These are phyloP conservation scores for Moesziomyces sp. DNA, from an alignment of 1,284 basidiomycete species.

Conservation along the genomic window DNA sequence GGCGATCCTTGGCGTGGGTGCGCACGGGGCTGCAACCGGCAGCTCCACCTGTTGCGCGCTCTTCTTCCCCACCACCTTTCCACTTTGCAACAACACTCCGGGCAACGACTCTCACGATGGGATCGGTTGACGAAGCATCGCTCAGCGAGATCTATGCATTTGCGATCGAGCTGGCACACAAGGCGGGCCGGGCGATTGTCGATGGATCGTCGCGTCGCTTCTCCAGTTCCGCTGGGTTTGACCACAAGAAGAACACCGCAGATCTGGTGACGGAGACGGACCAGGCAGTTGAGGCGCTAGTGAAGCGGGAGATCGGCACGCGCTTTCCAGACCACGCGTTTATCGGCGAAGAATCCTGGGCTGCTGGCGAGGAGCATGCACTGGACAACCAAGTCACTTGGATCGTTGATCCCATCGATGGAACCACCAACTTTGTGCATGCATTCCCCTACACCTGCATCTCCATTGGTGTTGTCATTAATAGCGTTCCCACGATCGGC, in stretches of 20 bases:
- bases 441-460: conserved; percentile 81
- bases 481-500: conserved; percentile 80
- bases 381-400: conserved; percentile 89
- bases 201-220: conserved; percentile 69
- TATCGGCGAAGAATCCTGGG: conserved; percentile 89
- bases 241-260: conserved; percentile 64
- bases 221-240: conserved; percentile 30
- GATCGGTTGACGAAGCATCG: conserved; percentile 12
- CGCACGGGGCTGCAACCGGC: too few relatives aligned
- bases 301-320: conserved; percentile 76
- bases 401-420: conserved; percentile 87
- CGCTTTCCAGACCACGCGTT: conserved; percentile 84
- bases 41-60: too few relatives aligned
- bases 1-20: too few relatives aligned
- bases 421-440: conserved; percentile 94
- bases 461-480: conserved; percentile 88
- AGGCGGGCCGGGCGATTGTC: conserved; percentile 70
- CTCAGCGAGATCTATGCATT: conserved; percentile 73
- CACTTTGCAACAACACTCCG: too few relatives aligned
- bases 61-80: too few relatives aligned
- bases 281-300: conserved; percentile 87
- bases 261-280: conserved; percentile 94
- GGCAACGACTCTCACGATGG: conserved; percentile 1
- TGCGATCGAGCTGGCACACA: conserved; percentile 76
- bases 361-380: conserved; percentile 76